These are phyloP conservation scores for Royoungia palumana DNA, from an alignment of 768 basidiomycete genomes.

Conservation along the genomic window DNA sequence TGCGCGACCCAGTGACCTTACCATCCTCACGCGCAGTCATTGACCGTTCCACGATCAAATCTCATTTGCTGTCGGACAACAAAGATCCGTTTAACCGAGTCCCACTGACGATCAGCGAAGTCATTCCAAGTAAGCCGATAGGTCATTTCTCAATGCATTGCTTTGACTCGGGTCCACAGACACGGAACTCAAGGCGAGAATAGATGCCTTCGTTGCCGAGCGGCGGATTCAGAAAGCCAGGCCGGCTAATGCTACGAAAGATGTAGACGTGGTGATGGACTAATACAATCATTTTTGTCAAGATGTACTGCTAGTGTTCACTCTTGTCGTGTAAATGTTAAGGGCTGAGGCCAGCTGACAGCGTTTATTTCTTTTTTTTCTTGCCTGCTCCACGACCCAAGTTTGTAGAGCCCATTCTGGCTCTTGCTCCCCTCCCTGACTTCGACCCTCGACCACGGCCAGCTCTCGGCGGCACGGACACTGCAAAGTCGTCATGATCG, in stretches of 20 bases:
- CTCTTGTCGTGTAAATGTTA: slow-evolving; percentile 1
- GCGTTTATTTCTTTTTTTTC: slow-evolving; percentile 32
- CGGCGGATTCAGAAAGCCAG: slow-evolving; percentile 40
- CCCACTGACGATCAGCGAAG: slow-evolving; percentile 76
- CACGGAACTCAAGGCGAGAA: slow-evolving; percentile 66
- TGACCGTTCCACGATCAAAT: slow-evolving; percentile 92
- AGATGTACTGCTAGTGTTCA: slow-evolving; percentile 7
- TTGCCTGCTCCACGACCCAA: slow-evolving; percentile 26
- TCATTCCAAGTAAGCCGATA: slow-evolving; percentile 63
- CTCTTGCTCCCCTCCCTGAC: slow-evolving; percentile 26
- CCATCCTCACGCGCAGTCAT: slow-evolving; percentile 78
- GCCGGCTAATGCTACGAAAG: slow-evolving; percentile 18
- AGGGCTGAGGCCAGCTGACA: too few relatives aligned
- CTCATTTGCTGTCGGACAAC: slow-evolving; percentile 85
- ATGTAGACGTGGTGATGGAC: slow-evolving; percentile 31
- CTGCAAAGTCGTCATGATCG: slow-evolving; percentile 17
- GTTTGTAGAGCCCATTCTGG: slow-evolving; percentile 22
- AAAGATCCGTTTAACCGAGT: slow-evolving; percentile 95
- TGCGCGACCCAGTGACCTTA: slow-evolving; percentile 92
- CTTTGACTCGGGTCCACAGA: slow-evolving; percentile 39
- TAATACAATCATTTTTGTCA: slow-evolving; percentile 7
- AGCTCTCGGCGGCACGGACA: slow-evolving; percentile 17
- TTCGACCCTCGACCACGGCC: slow-evolving; percentile 28
- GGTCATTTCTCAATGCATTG: not conserved
- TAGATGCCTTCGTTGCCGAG: slow-evolving; percentile 67